Percentiles rank a stretch among this genome's conserved stretches.
Conservation (phyloP, 192 early-diverging fungal genomes). For the Linnemannia schmuckeri region DNA sequence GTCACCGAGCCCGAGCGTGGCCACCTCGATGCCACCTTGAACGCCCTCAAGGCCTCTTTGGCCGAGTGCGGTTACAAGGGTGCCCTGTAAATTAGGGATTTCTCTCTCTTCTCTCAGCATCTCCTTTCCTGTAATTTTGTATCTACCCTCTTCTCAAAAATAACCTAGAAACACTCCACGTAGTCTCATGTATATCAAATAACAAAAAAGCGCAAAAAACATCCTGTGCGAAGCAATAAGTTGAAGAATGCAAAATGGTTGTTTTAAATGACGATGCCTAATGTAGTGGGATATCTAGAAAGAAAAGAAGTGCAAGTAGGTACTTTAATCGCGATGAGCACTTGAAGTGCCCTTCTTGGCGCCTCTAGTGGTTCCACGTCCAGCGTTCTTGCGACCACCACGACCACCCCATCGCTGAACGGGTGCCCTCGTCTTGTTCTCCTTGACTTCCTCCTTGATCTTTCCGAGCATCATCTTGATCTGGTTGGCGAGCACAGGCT, state of each 20-base stretch:
- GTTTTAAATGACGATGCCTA: neutral
- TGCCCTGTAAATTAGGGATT: conserved; percentile 23
- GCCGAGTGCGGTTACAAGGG: conserved; percentile 64
- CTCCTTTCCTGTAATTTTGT: neutral
- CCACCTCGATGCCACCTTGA: conserved; percentile 72
- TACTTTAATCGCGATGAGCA: conserved; percentile 7
- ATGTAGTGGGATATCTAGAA: neutral
- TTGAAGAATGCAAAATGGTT: neutral
- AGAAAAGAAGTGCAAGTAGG: neutral
- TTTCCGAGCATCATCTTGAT: conserved; percentile 58
- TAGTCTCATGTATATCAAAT: conserved; percentile 10
- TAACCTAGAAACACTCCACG: neutral
- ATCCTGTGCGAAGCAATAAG: neutral
- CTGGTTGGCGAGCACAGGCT: conserved; percentile 52
- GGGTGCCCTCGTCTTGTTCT: conserved; percentile 46
- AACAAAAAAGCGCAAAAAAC: neutral
- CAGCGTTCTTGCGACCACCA: conserved; percentile 44
- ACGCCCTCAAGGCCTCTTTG: conserved; percentile 70
- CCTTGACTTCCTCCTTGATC: conserved; percentile 53
- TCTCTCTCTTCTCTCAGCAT: neutral
- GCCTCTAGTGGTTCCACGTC: conserved; percentile 31
- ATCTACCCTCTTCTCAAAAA: neutral
- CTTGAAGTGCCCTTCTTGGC: conserved; percentile 48
- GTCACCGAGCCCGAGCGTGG: conserved; percentile 73
- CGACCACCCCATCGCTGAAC: conserved; percentile 44